Conservation (phyloP, 2,329 filamentous ascomycete genomes). For the Ascochyta viciae-villosae region DNA sequence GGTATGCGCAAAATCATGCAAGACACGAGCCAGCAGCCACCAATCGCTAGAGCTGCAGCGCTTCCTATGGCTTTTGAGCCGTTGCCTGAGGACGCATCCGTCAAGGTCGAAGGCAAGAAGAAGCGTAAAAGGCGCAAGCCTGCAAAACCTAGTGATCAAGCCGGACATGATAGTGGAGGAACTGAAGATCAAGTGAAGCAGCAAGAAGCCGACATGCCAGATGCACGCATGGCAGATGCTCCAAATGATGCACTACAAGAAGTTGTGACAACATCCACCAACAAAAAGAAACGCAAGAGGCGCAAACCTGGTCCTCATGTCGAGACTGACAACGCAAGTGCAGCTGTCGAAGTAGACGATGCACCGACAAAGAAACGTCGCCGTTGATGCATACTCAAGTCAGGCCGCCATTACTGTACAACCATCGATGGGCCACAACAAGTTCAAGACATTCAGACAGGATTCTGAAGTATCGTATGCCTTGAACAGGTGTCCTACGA, state of each 20-base stretch:
- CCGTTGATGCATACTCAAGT: constrained; percentile 14
- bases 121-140: constrained; percentile 34
- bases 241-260: constrained; percentile 5
- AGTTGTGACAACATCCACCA: constrained; percentile 9
- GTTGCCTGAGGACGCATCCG: background rate
- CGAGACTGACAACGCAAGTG: constrained; percentile 16
- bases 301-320: constrained; percentile 10
- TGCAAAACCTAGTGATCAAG: constrained; percentile 9
- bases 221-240: constrained; percentile 1
- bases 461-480: background rate
- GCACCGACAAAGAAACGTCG: constrained; percentile 28
- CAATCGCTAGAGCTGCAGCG: constrained; percentile 28
- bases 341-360: background rate
- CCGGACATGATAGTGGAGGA: background rate
- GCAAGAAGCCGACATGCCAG: background rate
- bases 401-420: background rate
- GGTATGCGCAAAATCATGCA: constrained; percentile 22
- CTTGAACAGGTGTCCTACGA: constrained; percentile 5
- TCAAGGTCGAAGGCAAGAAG: constrained; percentile 23
- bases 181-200: background rate
- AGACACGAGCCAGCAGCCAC: constrained; percentile 19
- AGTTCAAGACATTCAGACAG: background rate
- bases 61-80: constrained; percentile 16
- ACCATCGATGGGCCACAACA: background rate
- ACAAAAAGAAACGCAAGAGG: constrained; percentile 35